Evolutionary conservation across 768 basidiomycete genomes (phyloP).

Genomic region (Auriscalpium vulgare): DNA sequence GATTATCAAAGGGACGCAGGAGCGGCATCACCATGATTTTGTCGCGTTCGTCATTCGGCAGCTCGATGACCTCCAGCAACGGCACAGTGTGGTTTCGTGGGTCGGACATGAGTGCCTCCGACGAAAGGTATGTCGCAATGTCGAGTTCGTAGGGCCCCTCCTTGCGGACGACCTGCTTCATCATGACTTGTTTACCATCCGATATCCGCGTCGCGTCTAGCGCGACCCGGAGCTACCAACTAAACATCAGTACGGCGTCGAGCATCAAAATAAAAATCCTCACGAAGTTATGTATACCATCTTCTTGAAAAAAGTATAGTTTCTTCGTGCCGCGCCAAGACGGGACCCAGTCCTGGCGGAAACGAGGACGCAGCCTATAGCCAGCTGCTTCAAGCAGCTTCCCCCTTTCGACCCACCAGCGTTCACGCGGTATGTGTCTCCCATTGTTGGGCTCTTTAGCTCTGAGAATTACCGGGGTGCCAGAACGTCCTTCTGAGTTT

Average conservation of each 20-base stretch:
- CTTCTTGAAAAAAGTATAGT: slow-evolving; percentile 5
- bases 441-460: background rate
- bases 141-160: slow-evolving; percentile 8
- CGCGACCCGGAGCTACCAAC: background rate
- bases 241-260: background rate
- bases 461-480: background rate
- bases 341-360: slow-evolving; percentile 6
- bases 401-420: slow-evolving; percentile 9
- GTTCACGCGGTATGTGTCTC: slow-evolving; percentile 1
- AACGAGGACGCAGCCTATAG: slow-evolving; percentile 10
- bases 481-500: too few species aligned
- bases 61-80: slow-evolving; percentile 13
- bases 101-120: slow-evolving; percentile 1
- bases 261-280: background rate
- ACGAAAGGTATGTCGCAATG: slow-evolving; percentile 4
- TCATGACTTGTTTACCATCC: slow-evolving; percentile 14
- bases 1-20: slow-evolving; percentile 13
- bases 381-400: background rate
- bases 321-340: slow-evolving; percentile 3
- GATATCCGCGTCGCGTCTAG: slow-evolving; percentile 14
- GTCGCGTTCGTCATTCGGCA: slow-evolving; percentile 6
- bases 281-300: slow-evolving; percentile 4
- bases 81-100: slow-evolving; percentile 19
- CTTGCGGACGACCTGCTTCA: slow-evolving; percentile 10
- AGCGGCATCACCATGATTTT: slow-evolving; percentile 17